phyloP scores from a whole-genome alignment of 352 stramenopile genomes.

The Thraustotheca clavata region DNA sequence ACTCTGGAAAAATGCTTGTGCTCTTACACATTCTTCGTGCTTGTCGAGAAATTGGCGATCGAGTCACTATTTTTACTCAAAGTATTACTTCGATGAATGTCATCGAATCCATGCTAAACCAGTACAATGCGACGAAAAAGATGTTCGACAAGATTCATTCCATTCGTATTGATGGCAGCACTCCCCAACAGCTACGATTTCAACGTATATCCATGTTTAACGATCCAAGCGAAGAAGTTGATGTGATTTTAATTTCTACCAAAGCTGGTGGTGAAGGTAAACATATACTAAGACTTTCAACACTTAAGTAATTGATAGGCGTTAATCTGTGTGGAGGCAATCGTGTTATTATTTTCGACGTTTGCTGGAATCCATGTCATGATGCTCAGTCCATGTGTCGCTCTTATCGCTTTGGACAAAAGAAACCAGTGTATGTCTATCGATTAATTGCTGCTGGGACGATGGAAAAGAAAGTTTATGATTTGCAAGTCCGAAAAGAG shows the following conservation, averaged over 20 bases:
- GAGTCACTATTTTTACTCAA: slow-evolving; percentile 86
- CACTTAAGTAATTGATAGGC: slow-evolving; percentile 18
- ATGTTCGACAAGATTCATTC: slow-evolving; percentile 43
- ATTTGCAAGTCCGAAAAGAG: slow-evolving; percentile 86
- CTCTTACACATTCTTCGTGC: slow-evolving; percentile 68
- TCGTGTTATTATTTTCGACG: slow-evolving; percentile 87
- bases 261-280: slow-evolving; percentile 77
- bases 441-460: slow-evolving; percentile 86
- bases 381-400: slow-evolving; percentile 90
- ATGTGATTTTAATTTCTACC: slow-evolving; percentile 83
- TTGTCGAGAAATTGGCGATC: slow-evolving; percentile 63
- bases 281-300: not conserved
- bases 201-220: slow-evolving; percentile 78
- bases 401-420: slow-evolving; percentile 88
- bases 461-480: slow-evolving; percentile 91
- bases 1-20: slow-evolving; percentile 84
- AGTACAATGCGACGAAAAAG: slow-evolving; percentile 44
- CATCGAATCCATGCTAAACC: slow-evolving; percentile 59
- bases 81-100: slow-evolving; percentile 81
- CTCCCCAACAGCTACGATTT: slow-evolving; percentile 66
- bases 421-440: slow-evolving; percentile 89
- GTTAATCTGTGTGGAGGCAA: slow-evolving; percentile 85
- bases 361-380: slow-evolving; percentile 89
- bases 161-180: slow-evolving; percentile 78
- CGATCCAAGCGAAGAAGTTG: slow-evolving; percentile 64